Evolutionary conservation across 2,329 filamentous ascomycete genomes (phyloP).

Genomic region (Scedosporium minutisporum): DNA sequence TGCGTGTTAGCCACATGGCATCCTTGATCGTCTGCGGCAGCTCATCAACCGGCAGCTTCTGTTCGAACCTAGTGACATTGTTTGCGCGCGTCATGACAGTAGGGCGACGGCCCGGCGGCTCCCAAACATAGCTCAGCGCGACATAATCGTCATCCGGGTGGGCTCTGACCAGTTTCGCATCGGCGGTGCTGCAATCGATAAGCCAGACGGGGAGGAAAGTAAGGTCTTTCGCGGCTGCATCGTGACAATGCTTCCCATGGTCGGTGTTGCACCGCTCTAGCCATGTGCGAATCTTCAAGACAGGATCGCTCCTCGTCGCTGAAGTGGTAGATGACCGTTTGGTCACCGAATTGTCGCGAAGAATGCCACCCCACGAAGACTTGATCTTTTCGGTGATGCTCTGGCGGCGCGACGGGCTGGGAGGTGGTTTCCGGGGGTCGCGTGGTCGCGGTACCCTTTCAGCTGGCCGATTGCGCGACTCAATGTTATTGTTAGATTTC

Average conservation of each 20-base stretch:
- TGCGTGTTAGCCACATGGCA: constrained; percentile 33
- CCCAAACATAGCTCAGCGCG: constrained; percentile 38
- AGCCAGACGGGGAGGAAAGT: constrained; percentile 32
- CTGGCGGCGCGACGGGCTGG: constrained; percentile 24
- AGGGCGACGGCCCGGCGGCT: constrained; percentile 15
- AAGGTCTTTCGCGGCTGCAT: constrained; percentile 14
- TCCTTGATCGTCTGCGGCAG: constrained; percentile 32
- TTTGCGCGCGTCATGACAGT: constrained; percentile 22
- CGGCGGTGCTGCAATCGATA: constrained; percentile 24
- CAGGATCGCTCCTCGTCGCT: constrained; percentile 21
- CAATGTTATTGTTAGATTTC: neutral
- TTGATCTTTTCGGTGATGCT: constrained; percentile 25
- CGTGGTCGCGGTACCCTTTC: constrained; percentile 8
- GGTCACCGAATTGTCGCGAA: neutral
- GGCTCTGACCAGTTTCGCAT: constrained; percentile 27
- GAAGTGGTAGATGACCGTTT: constrained; percentile 2
- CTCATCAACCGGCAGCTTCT: constrained; percentile 24
- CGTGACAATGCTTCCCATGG: constrained; percentile 29
- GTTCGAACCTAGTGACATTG: constrained; percentile 26
- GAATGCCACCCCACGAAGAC: constrained; percentile 6
- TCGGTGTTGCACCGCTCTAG: constrained; percentile 32
- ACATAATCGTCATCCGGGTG: constrained; percentile 30
- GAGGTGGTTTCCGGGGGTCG: constrained; percentile 1
- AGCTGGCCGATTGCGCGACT: neutral
- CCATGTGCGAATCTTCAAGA: constrained; percentile 31